Evolutionary conservation across 2,329 filamentous ascomycete species (phyloP).

Genomic region (Leptosphaerulina australis): DNA sequence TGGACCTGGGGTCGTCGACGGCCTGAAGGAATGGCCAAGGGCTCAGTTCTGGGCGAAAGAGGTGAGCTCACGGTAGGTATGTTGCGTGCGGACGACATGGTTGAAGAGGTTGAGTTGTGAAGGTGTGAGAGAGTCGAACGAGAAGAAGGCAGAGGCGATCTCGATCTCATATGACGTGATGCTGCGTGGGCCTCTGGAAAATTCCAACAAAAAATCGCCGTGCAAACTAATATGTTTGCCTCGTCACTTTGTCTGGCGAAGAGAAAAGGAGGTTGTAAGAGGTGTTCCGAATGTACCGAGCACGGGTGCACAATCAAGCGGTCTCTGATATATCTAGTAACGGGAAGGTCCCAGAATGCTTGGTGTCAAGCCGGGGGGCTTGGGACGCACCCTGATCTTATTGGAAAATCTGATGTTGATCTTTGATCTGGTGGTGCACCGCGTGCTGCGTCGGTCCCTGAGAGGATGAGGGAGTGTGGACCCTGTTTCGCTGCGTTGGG

Average conservation of each 20-base stretch:
- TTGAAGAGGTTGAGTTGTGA: conserved; percentile 21
- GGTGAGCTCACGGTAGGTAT: conserved; percentile 43
- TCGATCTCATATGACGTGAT: conserved; percentile 38
- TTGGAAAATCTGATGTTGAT: conserved; percentile 43
- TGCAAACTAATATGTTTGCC: conserved; percentile 7
- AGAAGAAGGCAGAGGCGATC: conserved; percentile 29
- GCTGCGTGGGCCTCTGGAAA: conserved; percentile 27
- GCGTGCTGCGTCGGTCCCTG: conserved; percentile 33
- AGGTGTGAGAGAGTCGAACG: conserved; percentile 29
- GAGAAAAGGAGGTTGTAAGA: conserved; percentile 10
- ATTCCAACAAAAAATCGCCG: neutral
- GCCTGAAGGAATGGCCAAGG: conserved; percentile 45
- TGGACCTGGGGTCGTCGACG: conserved; percentile 42
- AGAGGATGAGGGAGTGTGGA: conserved; percentile 34
- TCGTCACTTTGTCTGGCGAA: conserved; percentile 12
- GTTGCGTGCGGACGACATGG: conserved; percentile 41
- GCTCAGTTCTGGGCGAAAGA: conserved; percentile 45
- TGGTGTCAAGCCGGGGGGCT: conserved; percentile 27
- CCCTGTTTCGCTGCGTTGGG: conserved; percentile 35
- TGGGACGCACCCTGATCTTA: conserved; percentile 37
- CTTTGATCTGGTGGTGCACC: conserved; percentile 36
- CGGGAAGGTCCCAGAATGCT: conserved; percentile 41
- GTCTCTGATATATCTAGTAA: conserved; percentile 41
- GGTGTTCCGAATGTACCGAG: conserved; percentile 17
- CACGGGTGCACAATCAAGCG: conserved; percentile 30